Conservation (phyloP, 2,329 filamentous ascomycete genomes). For the Trichoderma citrinoviride region DNA sequence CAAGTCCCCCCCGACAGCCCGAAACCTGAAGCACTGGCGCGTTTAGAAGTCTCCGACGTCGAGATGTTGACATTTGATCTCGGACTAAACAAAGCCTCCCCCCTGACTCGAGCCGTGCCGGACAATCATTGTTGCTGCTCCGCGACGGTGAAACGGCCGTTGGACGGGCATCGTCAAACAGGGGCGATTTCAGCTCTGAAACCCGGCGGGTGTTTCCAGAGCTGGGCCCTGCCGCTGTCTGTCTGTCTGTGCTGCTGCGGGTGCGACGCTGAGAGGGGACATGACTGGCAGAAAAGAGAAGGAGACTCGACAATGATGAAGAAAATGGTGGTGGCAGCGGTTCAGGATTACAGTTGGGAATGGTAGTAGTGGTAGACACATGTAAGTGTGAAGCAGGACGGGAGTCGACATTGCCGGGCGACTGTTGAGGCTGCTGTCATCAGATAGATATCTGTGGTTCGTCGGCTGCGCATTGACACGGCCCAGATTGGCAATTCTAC, state of each 20-base stretch:
- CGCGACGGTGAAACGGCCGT: background rate
- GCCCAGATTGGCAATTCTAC: slow-evolving; percentile 3
- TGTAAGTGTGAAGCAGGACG: background rate
- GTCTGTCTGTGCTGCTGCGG: background rate
- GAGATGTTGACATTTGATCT: background rate
- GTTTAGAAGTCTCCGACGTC: background rate
- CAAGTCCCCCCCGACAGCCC: background rate
- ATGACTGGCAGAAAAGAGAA: too few relatives aligned
- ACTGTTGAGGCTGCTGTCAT: too few relatives aligned
- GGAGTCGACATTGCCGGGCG: background rate
- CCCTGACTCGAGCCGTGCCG: background rate
- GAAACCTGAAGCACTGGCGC: slow-evolving; percentile 6
- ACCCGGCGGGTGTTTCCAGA: background rate
- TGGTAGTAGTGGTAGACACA: background rate
- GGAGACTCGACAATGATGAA: too few relatives aligned
- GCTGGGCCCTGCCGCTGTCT: background rate
- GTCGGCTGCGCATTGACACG: slow-evolving; percentile 1
- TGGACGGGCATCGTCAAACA: slow-evolving; percentile 6
- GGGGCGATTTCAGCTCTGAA: slow-evolving; percentile 13
- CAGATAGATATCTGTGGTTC: too few relatives aligned
- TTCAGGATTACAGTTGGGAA: background rate
- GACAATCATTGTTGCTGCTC: slow-evolving; percentile 7
- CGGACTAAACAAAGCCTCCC: background rate
- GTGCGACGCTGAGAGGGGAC: background rate
- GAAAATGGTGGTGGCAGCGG: background rate